Base-by-base conservation (phyloP, 371 early-diverging fungal genomes). In the Circinella umbellata region DNA sequence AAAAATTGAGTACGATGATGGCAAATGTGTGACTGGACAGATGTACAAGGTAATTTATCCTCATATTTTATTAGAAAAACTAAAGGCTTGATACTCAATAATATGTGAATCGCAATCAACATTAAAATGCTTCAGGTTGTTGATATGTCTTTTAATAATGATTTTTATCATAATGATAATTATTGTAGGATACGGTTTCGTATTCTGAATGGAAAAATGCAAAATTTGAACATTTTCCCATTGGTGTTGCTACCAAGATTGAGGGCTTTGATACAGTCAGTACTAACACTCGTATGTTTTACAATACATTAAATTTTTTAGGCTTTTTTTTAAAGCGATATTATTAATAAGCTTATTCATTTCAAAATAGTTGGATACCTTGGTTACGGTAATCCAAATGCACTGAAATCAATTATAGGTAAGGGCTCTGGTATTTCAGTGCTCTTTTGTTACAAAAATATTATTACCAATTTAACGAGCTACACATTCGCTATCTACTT, bases 151-250 rank as follows among this genome's bases (percentile, higher is more conserved):
- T 27, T 27, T 27, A 27, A 27, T 27, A 27, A 27, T 27, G 27
- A 2, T 27, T 42, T 42, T 42, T 42, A 42, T 42, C 3, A 42
- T 42, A 42, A 42, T 42, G 1, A 42, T 42, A 51, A 14, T 51
- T 15, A 51, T 51, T 42, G 18, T 47, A 63, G 63, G 63, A 63
- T 20, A 63, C 42, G 4, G 63, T 63, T 47, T 14, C 63, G 27
- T 27, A 27, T 27, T 27, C 27, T 27, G 27, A 27, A 27, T 27
- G 27, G 27, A 27, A 27, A 27, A 27, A 27, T 27, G 27, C 27
- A 27, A 27, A 27, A 27, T 27, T n/a, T 20, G 9, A 47, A 3
- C 3, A 34, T n/a, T 63, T 63, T 34, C 4, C 63, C 9, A 46
- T 63, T 34, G 63, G 63, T 27, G 63, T 46, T 47, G 63, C 63